Evolutionary conservation across 148 eudicot species (phyloP).

Genomic region (Persicaria maculosa): DNA sequence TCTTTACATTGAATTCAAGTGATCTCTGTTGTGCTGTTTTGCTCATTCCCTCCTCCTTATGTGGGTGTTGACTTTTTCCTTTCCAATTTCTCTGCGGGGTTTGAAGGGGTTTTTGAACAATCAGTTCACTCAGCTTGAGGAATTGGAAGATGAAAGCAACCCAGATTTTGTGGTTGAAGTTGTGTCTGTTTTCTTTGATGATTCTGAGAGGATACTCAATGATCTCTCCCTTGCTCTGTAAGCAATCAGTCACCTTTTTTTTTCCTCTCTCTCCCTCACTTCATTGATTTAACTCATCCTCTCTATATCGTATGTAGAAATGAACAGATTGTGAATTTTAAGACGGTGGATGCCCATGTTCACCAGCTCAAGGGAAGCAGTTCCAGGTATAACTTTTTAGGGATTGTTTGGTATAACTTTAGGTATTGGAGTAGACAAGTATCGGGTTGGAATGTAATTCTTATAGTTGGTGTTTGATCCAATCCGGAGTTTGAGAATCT

Average conservation of each 20-base stretch:
- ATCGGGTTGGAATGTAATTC: no score
- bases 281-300: neutral
- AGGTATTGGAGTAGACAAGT: no score
- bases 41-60: neutral
- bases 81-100: neutral
- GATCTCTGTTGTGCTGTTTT: neutral
- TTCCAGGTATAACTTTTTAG: conserved; percentile 12
- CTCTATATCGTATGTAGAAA: neutral
- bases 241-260: neutral
- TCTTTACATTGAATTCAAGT: neutral
- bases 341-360: conserved; percentile 23
- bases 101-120: conserved; percentile 13
- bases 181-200: conserved; percentile 16
- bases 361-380: conserved; percentile 26
- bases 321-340: conserved; percentile 19
- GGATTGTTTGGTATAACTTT: no score
- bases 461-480: no score
- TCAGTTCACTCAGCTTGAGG: conserved; percentile 12
- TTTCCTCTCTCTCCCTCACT: neutral
- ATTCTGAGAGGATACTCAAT: conserved; percentile 14
- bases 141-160: conserved; percentile 13
- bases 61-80: conserved; percentile 10
- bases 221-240: conserved; percentile 11
- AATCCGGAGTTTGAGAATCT: no score
- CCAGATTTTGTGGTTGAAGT: conserved; percentile 19